Evolutionary conservation across 176 grass and related monocot species (phyloP).

Genomic region (Raddia distichophylla): DNA sequence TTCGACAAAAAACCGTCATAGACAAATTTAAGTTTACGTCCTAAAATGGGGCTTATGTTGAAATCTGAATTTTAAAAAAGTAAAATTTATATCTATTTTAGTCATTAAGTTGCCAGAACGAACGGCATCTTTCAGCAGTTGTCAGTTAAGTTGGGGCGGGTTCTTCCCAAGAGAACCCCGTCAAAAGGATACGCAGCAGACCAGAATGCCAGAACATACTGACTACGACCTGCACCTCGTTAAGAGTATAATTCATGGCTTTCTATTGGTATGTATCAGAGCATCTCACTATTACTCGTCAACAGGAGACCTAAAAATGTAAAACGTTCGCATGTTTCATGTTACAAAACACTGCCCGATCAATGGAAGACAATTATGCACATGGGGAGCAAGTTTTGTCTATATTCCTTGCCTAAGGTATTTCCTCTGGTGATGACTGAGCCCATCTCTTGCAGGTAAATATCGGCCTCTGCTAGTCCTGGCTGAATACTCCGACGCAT

Average conservation of each 20-base stretch:
- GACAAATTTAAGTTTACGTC: too few species aligned
- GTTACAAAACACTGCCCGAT: slow-evolving; percentile 26
- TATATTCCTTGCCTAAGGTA: slow-evolving; percentile 52
- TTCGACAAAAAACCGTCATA: too few species aligned
- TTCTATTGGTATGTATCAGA: background rate
- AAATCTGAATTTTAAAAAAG: too few species aligned
- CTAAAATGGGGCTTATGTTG: too few species aligned
- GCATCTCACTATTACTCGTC: background rate
- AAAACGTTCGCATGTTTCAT: slow-evolving; percentile 13
- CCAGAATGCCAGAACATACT: too few species aligned
- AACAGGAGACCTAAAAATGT: background rate
- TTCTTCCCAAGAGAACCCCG: too few species aligned
- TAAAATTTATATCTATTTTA: too few species aligned
- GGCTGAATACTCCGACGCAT: slow-evolving; percentile 40
- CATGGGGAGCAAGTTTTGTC: background rate
- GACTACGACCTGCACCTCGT: too few species aligned
- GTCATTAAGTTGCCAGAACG: too few species aligned
- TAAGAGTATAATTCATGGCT: background rate
- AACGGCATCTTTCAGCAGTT: too few species aligned
- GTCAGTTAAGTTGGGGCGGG: too few species aligned
- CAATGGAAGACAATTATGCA: background rate
- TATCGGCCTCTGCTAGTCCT: slow-evolving; percentile 47
- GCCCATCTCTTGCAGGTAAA: slow-evolving; percentile 33
- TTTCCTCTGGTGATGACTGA: slow-evolving; percentile 35
- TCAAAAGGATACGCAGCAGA: too few species aligned